Evolutionary conservation across 2,329 filamentous ascomycete species (phyloP), one percentile per base, ranked within the genome.

Genomic region (Pestalotiopsis sp.): DNA sequence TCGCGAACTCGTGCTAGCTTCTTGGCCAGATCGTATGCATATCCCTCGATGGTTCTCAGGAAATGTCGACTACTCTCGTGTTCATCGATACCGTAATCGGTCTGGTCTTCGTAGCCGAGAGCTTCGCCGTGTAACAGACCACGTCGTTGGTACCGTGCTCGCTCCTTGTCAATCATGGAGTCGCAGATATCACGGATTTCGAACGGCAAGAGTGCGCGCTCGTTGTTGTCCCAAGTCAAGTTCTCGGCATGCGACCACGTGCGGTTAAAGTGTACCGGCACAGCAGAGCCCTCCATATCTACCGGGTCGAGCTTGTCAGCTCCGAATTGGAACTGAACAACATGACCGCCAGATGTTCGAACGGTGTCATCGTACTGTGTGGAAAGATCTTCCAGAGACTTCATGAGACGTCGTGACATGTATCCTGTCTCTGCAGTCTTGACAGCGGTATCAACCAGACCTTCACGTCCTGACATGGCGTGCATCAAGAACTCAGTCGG

Each of bases 371-470:
- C 96, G 75, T 99, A 99, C 75, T 94, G 90, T 0, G 93, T 94
- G 0, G 95, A 97, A 3, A 98, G 83, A 84, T 99, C 96, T 78
- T 99, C 96, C 63, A 99, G 83, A 3, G 94, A 97, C 82, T 99
- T 99, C 95, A 99, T 99, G 78, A 99, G 81, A 74, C 96, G 91
- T 82, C 96, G 91, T 71, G 95, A 98, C 96, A 99, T 99, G 83
- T 99, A 99, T 72, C 96, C 96, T 12, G 96, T 99, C 81, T 99
- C 96, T 66, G 96, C 96, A 66, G 96, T 99, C 84, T 99, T 99
- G 83, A 98, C 96, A 70, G 96, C 96, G 2, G 96, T 99, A 88
- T 99, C 96, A 77, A 99, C 95, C 73, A 99, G 84, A 89, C 96
- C 96, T 89, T 98, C 96, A 90, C 96, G 93, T 75, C 96, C 96